These are phyloP conservation scores for Colletotrichum sp. DNA, from an alignment of 2,329 filamentous ascomycete species.

Conservation along the genomic window DNA sequence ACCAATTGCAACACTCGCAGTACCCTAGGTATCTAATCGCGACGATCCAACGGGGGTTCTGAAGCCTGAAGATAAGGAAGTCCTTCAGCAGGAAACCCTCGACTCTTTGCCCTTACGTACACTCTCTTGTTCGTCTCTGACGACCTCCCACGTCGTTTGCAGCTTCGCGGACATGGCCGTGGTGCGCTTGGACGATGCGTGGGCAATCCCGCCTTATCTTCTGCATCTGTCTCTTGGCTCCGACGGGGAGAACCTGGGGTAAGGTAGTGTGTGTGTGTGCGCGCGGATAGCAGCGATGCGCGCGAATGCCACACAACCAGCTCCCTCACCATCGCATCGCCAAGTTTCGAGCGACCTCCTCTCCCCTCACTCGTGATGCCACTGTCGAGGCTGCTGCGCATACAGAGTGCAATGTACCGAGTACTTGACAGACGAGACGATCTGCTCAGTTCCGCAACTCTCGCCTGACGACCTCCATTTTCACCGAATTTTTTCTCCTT, in stretches of 20 bases:
- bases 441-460: neutral
- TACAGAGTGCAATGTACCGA: neutral
- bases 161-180: neutral
- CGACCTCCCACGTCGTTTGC: neutral
- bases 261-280: neutral
- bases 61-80: conserved; percentile 6
- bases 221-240: neutral
- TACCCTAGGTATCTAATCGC: neutral
- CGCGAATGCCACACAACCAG: neutral
- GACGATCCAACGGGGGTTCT: neutral
- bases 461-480: conserved; percentile 5
- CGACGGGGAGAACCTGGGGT: neutral
- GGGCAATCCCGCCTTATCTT: conserved; percentile 2
- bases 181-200: neutral
- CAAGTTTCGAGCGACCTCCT: neutral
- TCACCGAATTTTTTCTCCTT: neutral
- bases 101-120: neutral
- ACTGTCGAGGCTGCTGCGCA: neutral
- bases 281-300: neutral
- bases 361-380: neutral
- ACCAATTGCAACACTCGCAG: neutral
- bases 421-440: neutral
- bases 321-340: neutral
- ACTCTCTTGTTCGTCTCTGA: neutral
- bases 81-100: neutral